A percentile compares a stretch with the other conserved stretches of the same genome.
Evolutionary conservation across 139 green algal species (phyloP).

Genomic region (Micractinium conductrix): DNA sequence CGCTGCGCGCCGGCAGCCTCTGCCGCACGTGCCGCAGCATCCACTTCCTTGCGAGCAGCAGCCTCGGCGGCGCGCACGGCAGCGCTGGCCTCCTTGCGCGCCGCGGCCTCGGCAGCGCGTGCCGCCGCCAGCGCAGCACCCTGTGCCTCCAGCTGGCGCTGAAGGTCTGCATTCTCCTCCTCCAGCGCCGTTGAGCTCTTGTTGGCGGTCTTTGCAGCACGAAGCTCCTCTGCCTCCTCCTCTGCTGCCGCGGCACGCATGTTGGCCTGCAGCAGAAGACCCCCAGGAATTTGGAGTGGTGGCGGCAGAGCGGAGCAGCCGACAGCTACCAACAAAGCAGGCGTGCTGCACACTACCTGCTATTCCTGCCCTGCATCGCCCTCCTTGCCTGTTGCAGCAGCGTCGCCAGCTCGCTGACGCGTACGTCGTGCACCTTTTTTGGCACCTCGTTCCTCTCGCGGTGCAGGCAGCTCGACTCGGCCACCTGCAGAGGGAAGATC

Average conservation of each 20-base stretch:
- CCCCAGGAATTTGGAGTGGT: neutral
- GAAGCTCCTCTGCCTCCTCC: neutral
- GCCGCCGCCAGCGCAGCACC: neutral
- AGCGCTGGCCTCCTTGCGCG: neutral
- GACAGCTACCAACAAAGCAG: neutral
- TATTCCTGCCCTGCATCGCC: neutral
- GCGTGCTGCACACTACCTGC: neutral
- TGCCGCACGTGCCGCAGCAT: neutral
- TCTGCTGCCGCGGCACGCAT: neutral
- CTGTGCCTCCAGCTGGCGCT: conserved; percentile 1
- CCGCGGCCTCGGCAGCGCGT: neutral
- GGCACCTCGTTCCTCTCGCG: neutral
- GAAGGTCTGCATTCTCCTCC: conserved; percentile 17
- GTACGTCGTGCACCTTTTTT: neutral
- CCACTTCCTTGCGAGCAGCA: neutral
- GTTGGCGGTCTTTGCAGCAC: neutral
- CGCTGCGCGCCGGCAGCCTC: neutral
- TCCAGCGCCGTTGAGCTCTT: neutral
- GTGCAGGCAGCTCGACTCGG: conserved; percentile 3
- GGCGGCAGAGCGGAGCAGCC: neutral
- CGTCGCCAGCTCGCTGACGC: conserved; percentile 10
- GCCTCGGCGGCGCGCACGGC: neutral
- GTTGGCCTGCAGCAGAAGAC: conserved; percentile 4
- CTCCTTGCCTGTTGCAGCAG: neutral
- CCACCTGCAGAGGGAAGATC: neutral